Base-by-base conservation (phyloP, 116 monocot genomes). In the Iris pallida region DNA sequence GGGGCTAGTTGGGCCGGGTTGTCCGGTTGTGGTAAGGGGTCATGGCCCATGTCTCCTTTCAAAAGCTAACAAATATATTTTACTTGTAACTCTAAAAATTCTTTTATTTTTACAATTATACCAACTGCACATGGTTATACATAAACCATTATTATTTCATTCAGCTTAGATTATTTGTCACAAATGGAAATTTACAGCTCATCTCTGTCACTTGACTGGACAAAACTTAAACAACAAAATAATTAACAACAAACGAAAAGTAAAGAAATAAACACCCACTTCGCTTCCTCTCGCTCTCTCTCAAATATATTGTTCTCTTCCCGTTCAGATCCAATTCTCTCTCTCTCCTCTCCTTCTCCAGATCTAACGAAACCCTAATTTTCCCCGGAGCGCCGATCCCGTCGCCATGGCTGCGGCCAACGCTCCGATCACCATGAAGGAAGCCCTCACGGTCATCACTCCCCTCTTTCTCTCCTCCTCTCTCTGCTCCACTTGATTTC, bases 361-460 rank as follows among this genome's bases (percentile, higher is more conserved):
- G 69, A 57, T 69, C 69, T 17, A 52, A 52, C 52, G 3, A 20
- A 56, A 15, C 57, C 57, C 55, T 69, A 56, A 16, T 67, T 19
- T 63, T 12, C 8, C 2, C 51, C 19, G 69, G 30, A 46, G 58
- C 64, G 11, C 58, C 17, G 73, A 75, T 78, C 63, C 19, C n/a
- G 63, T 56, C 73, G 45, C 65, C 76, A 89, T 89, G 89, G 85
- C 89, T 5, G 89, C 85, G 17, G 89, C 89, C 20, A 85, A 73
- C 80, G 89, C 85, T 55, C 78, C 88, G 55, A 88, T 88, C 67
- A 30, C 84, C 59, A 82, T 88, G 88, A 79, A 81, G 79, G 88
- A 88, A 73, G 71, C 73, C 40, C 59, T 84, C 1, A 88, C 84
- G 49, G 88, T 88, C 60, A 85, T 78, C 53, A 9, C 20, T 14